Evolutionary conservation across 805 yeast genomes (phyloP).

Genomic region (Yamadazyma kitorensis): DNA sequence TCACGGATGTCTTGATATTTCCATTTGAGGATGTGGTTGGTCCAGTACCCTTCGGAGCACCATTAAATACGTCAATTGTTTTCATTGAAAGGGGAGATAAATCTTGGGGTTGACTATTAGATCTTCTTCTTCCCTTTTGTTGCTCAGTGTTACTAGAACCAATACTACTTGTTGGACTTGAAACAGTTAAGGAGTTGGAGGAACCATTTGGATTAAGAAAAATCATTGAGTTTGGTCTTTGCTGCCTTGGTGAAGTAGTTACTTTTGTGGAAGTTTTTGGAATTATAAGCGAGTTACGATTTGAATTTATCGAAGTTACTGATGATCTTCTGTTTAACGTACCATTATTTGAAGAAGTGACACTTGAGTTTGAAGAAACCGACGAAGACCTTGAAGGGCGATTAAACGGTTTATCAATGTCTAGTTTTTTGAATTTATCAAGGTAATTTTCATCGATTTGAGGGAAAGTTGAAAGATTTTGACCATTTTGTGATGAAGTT

Average conservation of each 20-base stretch:
- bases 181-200: constrained; percentile 1
- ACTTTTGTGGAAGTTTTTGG: too few species aligned
- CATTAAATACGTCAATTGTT: too few species aligned
- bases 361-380: constrained; percentile 19
- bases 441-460: constrained; percentile 7
- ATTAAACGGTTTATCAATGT: constrained; percentile 11
- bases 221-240: constrained; percentile 27
- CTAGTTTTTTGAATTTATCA: constrained; percentile 16
- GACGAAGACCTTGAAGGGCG: constrained; percentile 27
- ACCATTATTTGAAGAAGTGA: constrained; percentile 8
- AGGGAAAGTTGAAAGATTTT: constrained; percentile 10
- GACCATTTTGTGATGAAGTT: background rate
- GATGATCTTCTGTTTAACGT: constrained; percentile 15
- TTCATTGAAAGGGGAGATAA: too few species aligned
- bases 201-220: constrained; percentile 15
- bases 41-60: too few species aligned
- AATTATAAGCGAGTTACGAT: too few species aligned
- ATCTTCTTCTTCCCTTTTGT: constrained; percentile 21
- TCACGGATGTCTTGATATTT: too few species aligned
- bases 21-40: too few species aligned
- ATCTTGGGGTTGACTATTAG: constrained; percentile 36
- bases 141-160: constrained; percentile 2
- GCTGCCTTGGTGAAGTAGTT: constrained; percentile 7
- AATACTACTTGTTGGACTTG: too few species aligned
- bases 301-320: constrained; percentile 15